Base-by-base conservation (phyloP, 2,329 filamentous ascomycete genomes). In the Neonectria magnoliae region DNA sequence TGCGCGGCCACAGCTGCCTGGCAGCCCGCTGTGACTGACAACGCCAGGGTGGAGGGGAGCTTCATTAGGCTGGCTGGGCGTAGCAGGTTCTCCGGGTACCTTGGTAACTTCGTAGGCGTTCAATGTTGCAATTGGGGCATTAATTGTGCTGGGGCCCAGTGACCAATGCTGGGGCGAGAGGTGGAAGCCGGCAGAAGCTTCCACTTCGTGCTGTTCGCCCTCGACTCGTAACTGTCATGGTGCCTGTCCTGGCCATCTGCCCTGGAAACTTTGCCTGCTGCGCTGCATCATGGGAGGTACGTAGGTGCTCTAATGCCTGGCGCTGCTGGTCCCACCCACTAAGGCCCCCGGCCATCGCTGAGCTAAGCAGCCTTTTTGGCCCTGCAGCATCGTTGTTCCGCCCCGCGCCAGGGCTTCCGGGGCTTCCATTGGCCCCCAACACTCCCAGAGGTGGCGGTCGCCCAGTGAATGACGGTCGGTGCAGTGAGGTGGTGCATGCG, bases 311-410 rank as follows among this genome's bases (percentile, higher is more conserved):
- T 68, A 59, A 53, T 58, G 61, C 61, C 41, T 58, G 51, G 54
- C 36, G 33, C 44, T 27, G 52, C 50, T 53, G 44, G 62, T 58
- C 57, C 68, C 67, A 66, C 67, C 62, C 57, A 55, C 48, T 57
- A 55, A 54, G 38, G 36, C 51, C 36, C 41, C 60, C 45, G 45
- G 56, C 27, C 60, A 59, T 55, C 61, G 71, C 70, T 75, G 68
- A 73, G 71, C 70, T 74, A 72, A 74, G 68, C 71, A 58, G 47
- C 20, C 45, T 59, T 55, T 44, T 50, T 54, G 10, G 52, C 16
- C 36, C 47, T 69, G 79, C 68, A 78, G 71, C 69, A 80, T 76
- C 60, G 68, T 79, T 81, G 61, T 76, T 80, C 79, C 79, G 79
- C 60, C 66, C 75, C 77, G 70, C 53, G 44, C 47, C 68, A 73